A percentile compares a stretch with the other conserved stretches of the same genome.
These are phyloP conservation scores for Zygosaccharomyces pseudobailii DNA, from an alignment of 1,139 yeast species.

Conservation along the genomic window DNA sequence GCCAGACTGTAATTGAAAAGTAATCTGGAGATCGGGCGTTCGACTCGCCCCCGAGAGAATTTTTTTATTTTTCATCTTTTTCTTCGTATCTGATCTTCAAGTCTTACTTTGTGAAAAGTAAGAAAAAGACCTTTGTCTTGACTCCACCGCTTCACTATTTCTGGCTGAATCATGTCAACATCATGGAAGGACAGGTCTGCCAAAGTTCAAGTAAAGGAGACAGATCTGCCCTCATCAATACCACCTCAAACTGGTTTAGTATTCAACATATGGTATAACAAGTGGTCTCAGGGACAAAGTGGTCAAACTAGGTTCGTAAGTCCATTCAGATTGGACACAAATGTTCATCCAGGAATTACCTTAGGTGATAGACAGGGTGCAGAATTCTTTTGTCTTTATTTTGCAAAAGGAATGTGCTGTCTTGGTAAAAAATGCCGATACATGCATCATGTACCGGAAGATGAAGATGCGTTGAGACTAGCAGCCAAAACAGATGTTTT, in stretches of 20 bases:
- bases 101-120: not conserved
- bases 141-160: not conserved
- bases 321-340: slow-evolving; percentile 53
- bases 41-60: slow-evolving; percentile 19
- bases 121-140: too few relatives aligned
- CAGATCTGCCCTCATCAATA: slow-evolving; percentile 53
- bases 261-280: slow-evolving; percentile 83
- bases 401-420: slow-evolving; percentile 84
- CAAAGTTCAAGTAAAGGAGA: slow-evolving; percentile 69
- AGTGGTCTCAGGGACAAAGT: slow-evolving; percentile 68
- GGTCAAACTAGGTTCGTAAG: slow-evolving; percentile 45
- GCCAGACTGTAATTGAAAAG: slow-evolving; percentile 19
- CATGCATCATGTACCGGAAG: slow-evolving; percentile 69
- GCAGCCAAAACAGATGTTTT: slow-evolving; percentile 47
- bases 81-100: too few relatives aligned
- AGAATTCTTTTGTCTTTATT: slow-evolving; percentile 66
- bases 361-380: slow-evolving; percentile 47
- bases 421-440: slow-evolving; percentile 72
- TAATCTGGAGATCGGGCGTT: slow-evolving; percentile 21
- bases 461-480: slow-evolving; percentile 38
- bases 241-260: slow-evolving; percentile 79
- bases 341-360: slow-evolving; percentile 70
- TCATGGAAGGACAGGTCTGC: slow-evolving; percentile 44
- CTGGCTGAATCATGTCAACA: slow-evolving; percentile 3
- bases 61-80: slow-evolving; percentile 2